Base-by-base conservation (phyloP, 352 stramenopile genomes). In the Pythium phragmitis region DNA sequence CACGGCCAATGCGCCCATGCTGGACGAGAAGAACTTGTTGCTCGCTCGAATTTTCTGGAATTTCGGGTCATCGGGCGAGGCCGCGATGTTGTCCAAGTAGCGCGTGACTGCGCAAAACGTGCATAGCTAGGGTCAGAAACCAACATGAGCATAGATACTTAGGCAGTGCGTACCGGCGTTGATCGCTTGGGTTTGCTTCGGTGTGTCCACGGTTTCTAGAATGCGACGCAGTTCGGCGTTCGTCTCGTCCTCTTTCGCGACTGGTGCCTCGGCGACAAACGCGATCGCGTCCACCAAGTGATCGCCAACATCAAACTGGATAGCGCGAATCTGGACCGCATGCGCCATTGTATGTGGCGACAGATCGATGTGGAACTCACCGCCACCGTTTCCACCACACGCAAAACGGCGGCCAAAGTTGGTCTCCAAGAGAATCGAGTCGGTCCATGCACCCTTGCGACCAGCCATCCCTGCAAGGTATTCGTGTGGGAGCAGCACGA, bases 381-480 rank as follows among this genome's bases (percentile, higher is more conserved):
- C 73, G 4, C 86, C 86, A 12, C 84, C 86, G 34, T 64, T 80
- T 4, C 86, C 84, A 30, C 86, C 86, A 36, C 78, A 91, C 0
- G 52, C 69, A 6, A 90, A 19, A 0, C 60, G 60, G 7, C 84
- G 86, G 1, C 76, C 82, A 66, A 91, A 91, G 57, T 77, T 95
- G 36, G 86, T 95, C 28, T 73, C 58, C 12, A 95, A 36, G 1
- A 60, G 61, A n/a, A 95, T 53, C 19, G 59, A 72, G 49, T 95
- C 86, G 3, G 68, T 92, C 86, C 86, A 95, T 48, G 82, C 84
- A 7, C 86, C 86, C 34, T 89, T 91, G 2, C 80, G 76, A 14
- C 86, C 86, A 52, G 69, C 69, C 13, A 93, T 56, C 37, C 62
- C 51, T 1, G 61, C 67, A 34, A 95, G 63, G 21, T 79, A 65